phyloP scores from a whole-genome alignment of 23 red algal genomes.

The Agarophyton chilense region DNA sequence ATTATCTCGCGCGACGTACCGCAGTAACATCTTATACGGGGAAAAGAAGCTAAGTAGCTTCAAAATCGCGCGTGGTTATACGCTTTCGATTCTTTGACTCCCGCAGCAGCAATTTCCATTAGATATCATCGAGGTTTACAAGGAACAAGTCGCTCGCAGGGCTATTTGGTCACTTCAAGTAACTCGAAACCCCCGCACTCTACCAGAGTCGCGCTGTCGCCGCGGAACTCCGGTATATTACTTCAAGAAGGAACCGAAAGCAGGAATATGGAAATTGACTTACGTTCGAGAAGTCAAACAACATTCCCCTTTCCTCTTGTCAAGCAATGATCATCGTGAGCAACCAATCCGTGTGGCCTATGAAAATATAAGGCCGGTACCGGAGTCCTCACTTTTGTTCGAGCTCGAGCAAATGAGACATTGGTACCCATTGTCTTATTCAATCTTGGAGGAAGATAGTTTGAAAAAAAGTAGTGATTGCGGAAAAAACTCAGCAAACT shows the following conservation, averaged over 20 bases:
- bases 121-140: not conserved
- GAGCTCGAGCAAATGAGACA: constrained; percentile 18
- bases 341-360: constrained; percentile 33
- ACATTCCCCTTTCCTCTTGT: constrained; percentile 12
- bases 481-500: not conserved
- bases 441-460: not conserved
- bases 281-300: constrained; percentile 4
- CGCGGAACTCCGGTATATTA: no score
- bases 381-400: not conserved
- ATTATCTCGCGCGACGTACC: no score
- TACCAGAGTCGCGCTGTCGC: no score
- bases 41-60: no score
- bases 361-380: constrained; percentile 29
- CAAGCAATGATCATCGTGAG: no score
- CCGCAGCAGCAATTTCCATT: no score
- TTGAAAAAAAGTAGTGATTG: not conserved
- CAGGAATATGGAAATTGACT: no score
- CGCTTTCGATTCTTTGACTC: constrained; percentile 10
- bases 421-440: not conserved
- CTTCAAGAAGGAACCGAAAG: no score
- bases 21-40: constrained; percentile 28
- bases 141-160: constrained; percentile 14
- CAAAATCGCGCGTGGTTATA: constrained; percentile 40
- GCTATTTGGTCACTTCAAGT: not conserved
- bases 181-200: no score